Evolutionary conservation across 306 rosid genomes (phyloP), one percentile per base, ranked within the genome.

Genomic region (Vicia villosa): DNA sequence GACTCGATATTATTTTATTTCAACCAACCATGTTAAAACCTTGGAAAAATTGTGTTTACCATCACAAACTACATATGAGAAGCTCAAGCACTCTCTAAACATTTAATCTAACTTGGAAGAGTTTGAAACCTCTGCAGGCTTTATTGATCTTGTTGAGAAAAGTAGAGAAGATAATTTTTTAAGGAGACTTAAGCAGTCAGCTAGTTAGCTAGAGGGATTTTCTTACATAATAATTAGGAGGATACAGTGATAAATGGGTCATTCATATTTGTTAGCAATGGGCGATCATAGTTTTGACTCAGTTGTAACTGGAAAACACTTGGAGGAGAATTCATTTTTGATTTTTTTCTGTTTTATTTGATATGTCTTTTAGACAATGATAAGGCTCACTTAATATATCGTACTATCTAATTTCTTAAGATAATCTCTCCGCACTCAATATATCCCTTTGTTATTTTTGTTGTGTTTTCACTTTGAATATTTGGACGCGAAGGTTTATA

Each of bases 401-500:
- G 41, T 49, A 34, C 36, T 2, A 6, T 28, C 17, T 55, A 70
- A 40, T 64, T 75, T 66, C 19, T 49, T 37, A 47, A 14, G 43
- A 49, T 59, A 65, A 58, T 65, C 26, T 70, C 60, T 51, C 62
- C 3, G n/a, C 76, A 68, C 70, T 64, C 37, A 46, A 13, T 7
- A 17, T 42, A 22, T 49, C 37, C 41, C 54, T 72, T 66, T 34
- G 50, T 65, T 54, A 50, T 2, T 26, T 50, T 63, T 26, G 41
- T 64, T 15, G 49, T 58, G 71, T 68, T 21, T 64, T 60, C 16
- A 37, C 36, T 56, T 73, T 24, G 58, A 73, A 40, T 69, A 55
- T 65, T 77, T 74, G 65, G 38, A 42, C 70, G 72, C 47, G 16
- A 28, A 43, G 40, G 64, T 74, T 63, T 77, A 74, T 54, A 8